Base-by-base conservation (phyloP, 2,329 filamentous ascomycete genomes). In the Aspergillus felis region DNA sequence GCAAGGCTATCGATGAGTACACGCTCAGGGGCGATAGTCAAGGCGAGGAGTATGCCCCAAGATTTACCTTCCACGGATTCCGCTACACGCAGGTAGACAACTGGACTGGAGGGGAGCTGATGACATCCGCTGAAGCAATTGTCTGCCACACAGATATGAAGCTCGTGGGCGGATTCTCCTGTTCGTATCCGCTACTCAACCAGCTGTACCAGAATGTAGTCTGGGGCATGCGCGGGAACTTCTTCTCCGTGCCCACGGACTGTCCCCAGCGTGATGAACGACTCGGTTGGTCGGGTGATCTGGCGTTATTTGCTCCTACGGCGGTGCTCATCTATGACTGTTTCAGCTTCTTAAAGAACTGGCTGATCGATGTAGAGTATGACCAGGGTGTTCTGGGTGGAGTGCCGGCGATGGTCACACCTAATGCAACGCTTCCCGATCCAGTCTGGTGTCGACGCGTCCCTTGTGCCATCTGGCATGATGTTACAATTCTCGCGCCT, bases 171-270 rank as follows among this genome's bases (percentile, higher is more conserved):
- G 73, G 64, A 51, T 84, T 85, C 54, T 65, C 75, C 12, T 84
- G 79, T 57, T 85, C 83, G 0, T 67, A 86, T 53, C 51, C 54
- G 1, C 62, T 7, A 0, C 58, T 85, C 17, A 85, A 83, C 61
- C 71, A 79, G 52, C 76, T 86, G 4, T 78, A 84, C 57, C 56
- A 75, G 0, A 87, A 87, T 55, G 76, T 82, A 0, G 63, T 76
- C 29, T 86, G 84, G 84, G 78, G 78, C 4, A 84, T 85, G 79
- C 76, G 78, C 28, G 82, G 82, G 0, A 87, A 86, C 61, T 86
- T 87, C 61, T 61, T 86, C 3, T 78, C 76, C 0, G 68, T 86
- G 0, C 83, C 83, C 0, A 86, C 83, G 0, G 84, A 87, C 62
- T 84, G 82, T 60, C 82, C 82, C 0, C 81, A 84, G 59, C 74